A percentile compares a stretch with the other conserved stretches of the same genome.
Evolutionary conservation across 305 asterid genomes (phyloP).

Genomic region (Fraxinus latifolia): DNA sequence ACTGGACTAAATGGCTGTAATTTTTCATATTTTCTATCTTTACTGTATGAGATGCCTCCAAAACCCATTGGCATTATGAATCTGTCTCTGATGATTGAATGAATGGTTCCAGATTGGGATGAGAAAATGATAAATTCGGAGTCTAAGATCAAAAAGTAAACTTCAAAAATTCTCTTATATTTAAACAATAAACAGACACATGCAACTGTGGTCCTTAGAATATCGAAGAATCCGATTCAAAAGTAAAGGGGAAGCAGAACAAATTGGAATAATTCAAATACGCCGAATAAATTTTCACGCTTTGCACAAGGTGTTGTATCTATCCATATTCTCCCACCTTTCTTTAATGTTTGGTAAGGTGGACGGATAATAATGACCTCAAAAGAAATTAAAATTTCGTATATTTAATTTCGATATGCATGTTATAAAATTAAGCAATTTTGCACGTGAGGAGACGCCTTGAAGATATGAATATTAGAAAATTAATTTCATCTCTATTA

Average conservation of each 20-base stretch:
- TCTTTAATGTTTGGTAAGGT: background rate
- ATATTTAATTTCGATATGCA: too few relatives aligned
- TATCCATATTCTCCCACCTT: background rate
- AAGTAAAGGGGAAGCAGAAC: background rate
- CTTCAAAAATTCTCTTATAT: background rate
- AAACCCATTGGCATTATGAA: background rate
- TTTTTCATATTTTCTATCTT: background rate
- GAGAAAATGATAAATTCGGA: background rate
- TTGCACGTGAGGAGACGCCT: background rate
- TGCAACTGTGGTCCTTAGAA: background rate
- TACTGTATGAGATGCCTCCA: background rate
- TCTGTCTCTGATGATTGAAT: background rate
- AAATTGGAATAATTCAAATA: background rate
- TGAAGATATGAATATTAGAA: too few relatives aligned
- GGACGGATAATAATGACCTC: background rate
- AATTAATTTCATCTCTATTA: background rate
- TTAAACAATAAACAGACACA: background rate
- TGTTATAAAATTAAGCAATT: too few relatives aligned
- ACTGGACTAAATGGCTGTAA: background rate
- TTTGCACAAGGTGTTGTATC: background rate
- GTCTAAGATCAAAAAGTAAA: background rate
- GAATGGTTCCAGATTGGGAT: conserved; percentile 12
- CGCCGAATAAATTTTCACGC: background rate
- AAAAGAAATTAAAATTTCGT: too few relatives aligned
- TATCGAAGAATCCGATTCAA: background rate